Evolutionary conservation across 495 filamentous ascomycete genomes (phyloP).

Genomic region (Aspergillus indologenus): DNA sequence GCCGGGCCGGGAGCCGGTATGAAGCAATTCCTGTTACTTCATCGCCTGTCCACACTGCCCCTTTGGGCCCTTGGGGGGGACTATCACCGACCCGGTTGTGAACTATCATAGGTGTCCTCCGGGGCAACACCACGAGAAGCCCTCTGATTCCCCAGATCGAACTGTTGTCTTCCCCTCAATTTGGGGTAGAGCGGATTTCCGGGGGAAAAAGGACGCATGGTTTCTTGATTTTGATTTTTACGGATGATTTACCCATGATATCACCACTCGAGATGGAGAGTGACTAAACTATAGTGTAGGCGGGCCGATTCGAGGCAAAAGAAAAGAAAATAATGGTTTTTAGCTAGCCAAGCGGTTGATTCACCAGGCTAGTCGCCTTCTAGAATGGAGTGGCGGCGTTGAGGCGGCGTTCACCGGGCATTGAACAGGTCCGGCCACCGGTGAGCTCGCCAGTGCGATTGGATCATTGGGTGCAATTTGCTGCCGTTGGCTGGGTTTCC

Average conservation of each 20-base stretch:
- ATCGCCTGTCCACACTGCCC: neutral
- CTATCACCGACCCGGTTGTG: neutral
- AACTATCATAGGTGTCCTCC: neutral
- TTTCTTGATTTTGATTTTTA: neutral
- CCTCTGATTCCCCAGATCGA: neutral
- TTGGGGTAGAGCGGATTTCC: neutral
- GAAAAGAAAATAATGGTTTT: too few relatives aligned
- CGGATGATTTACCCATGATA: neutral
- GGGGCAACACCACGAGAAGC: neutral
- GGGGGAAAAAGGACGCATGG: neutral
- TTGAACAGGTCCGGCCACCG: neutral
- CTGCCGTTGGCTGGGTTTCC: too few relatives aligned
- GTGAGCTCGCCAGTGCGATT: neutral
- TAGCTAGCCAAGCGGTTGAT: neutral
- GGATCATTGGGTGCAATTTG: too few relatives aligned
- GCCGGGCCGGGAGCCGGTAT: neutral
- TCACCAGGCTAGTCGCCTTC: neutral
- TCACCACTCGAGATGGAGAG: neutral
- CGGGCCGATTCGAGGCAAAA: too few relatives aligned
- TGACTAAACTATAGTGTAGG: too few relatives aligned
- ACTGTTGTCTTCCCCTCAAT: neutral
- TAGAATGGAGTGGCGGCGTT: neutral
- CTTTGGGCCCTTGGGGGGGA: neutral
- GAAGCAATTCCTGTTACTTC: neutral
- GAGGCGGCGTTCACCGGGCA: neutral